Evolutionary conservation across 2,329 filamentous ascomycete species (phyloP).

Genomic region (Neocatenulostroma microsporum): DNA sequence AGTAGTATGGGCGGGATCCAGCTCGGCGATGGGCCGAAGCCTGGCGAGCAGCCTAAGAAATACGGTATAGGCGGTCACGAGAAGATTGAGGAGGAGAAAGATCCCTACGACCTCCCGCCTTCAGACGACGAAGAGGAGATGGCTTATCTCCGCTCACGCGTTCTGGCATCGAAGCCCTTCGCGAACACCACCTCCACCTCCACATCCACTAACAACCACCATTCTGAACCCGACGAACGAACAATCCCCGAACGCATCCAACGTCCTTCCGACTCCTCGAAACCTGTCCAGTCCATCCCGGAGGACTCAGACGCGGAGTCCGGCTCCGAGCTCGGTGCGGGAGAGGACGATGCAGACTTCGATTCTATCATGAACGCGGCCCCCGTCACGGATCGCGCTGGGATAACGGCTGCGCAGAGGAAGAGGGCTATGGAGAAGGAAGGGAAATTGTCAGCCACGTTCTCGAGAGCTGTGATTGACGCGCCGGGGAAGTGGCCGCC

Average conservation of each 20-base stretch:
- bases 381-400: conserved; percentile 77
- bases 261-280: conserved; percentile 45
- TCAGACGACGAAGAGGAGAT: conserved; percentile 78
- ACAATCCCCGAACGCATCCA: conserved; percentile 55
- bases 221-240: conserved; percentile 46
- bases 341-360: conserved; percentile 64
- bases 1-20: conserved; percentile 30
- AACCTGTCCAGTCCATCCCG: conserved; percentile 30
- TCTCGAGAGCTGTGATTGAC: conserved; percentile 41
- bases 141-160: conserved; percentile 81
- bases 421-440: conserved; percentile 44
- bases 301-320: conserved; percentile 60
- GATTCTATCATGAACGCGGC: conserved; percentile 90
- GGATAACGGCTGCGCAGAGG: conserved; percentile 56
- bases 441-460: conserved; percentile 37
- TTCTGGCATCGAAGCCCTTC: conserved; percentile 89
- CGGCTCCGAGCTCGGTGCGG: conserved; percentile 59
- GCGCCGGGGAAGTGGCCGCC: conserved; percentile 41
- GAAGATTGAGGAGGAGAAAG: conserved; percentile 44
- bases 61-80: conserved; percentile 36
- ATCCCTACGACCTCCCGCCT: conserved; percentile 70
- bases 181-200: conserved; percentile 49
- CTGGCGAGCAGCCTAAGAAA: conserved; percentile 44
- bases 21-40: conserved; percentile 32
- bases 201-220: conserved; percentile 17